Percentiles rank a stretch among this genome's conserved stretches.
phyloP scores from a whole-genome alignment of 495 filamentous ascomycete species.

The Articulospora tetracladia region DNA sequence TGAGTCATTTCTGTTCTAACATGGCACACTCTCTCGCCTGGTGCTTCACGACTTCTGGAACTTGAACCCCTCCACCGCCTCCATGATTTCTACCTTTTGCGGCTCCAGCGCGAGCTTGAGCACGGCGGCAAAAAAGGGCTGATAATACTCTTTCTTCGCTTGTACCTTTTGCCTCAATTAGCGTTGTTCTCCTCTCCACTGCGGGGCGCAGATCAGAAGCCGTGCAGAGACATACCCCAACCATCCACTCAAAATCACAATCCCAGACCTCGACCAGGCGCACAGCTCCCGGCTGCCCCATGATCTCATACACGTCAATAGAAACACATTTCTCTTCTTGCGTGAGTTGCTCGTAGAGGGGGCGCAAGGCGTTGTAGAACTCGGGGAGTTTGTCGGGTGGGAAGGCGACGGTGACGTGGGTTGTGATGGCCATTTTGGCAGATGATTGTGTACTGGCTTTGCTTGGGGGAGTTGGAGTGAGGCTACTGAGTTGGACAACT shows the following conservation, averaged over 20 bases:
- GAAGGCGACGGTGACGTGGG: background rate
- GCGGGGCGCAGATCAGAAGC: no score
- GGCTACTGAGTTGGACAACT: no score
- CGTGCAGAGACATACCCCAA: background rate
- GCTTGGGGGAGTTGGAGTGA: no score
- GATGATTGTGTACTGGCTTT: no score
- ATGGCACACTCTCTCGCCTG: no score
- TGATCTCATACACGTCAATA: background rate
- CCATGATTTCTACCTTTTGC: background rate
- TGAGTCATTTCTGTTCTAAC: no score
- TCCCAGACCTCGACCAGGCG: slow-evolving; percentile 1
- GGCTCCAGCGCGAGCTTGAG: background rate
- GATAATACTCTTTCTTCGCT: slow-evolving; percentile 3
- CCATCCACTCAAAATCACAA: slow-evolving; percentile 3
- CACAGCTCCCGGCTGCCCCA: background rate
- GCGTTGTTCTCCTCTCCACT: background rate
- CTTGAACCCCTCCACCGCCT: background rate
- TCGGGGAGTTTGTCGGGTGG: background rate
- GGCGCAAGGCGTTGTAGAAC: background rate
- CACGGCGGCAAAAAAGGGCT: background rate
- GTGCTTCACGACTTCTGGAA: background rate
- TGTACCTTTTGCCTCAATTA: background rate
- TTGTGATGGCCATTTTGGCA: no score
- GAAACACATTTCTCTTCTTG: slow-evolving; percentile 1
- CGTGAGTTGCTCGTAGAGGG: background rate